Evolutionary conservation across 768 basidiomycete genomes (phyloP), one percentile per base, ranked within the genome.

Genomic region (Psilocybe cubensis): DNA sequence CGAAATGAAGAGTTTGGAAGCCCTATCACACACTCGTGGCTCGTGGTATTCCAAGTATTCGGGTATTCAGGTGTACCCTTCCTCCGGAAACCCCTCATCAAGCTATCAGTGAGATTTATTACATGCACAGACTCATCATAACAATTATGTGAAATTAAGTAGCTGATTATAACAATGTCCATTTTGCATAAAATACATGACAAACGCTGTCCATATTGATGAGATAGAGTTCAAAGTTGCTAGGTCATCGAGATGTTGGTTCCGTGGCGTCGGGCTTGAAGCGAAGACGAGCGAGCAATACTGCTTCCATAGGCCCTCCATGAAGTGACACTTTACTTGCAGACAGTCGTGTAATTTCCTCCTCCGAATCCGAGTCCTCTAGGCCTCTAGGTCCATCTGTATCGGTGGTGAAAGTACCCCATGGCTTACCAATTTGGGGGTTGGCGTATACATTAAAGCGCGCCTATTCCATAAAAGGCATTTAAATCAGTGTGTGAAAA

Each of bases 361-460:
- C 79, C 11, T 64, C 68, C 12, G 52, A 43, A 46, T 64, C 68
- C 12, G 52, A 43, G 47, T 76, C 73, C 31, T 48, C 46, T 28
- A 48, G 18, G 60, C 84, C 85, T 1, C 69, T 72, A 0, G 82
- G 83, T 3, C 85, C 84, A 12, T 82, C 77, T 0, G 76, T 79
- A 67, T 87, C 81, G 47, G 83, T 81, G 2, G 84, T 83, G 68
- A 91, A 92, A 14, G 79, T 79, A 6, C 92, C 92, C 92, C 92
- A 94, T 1, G 85, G 81, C 42, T 84, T 79, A 3, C 86, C 85
- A 27, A 66, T 64, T 55, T 72, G 77, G 2, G 81, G 73, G 1
- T 79, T 72, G 3, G 82, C 72, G 65, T 83, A 87, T 11, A 91
- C 86, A 56, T 89, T 88, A 74, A 93, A 92, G 66, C 87, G 83